A percentile compares a stretch with the other conserved stretches of the same genome.
phyloP scores from a whole-genome alignment of 2,329 filamentous ascomycete species.

The Pyrenochaeta sp. region DNA sequence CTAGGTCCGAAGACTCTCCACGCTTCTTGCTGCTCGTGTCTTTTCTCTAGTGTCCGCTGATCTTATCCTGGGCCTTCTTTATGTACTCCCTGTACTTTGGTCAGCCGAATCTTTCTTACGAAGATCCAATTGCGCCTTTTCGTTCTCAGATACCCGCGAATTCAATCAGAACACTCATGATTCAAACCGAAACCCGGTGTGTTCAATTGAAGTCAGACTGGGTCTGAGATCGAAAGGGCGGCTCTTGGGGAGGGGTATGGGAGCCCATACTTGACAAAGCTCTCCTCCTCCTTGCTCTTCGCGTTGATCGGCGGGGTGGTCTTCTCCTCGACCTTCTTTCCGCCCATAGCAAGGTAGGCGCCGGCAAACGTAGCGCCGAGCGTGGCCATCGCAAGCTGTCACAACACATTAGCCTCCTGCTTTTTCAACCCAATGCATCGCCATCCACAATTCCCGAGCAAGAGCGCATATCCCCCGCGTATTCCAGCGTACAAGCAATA shows the following conservation, averaged over 20 bases:
- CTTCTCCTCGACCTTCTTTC: slow-evolving; percentile 53
- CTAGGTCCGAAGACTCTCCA: no score
- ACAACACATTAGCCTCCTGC: slow-evolving; percentile 2
- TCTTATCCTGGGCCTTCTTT: slow-evolving; percentile 46
- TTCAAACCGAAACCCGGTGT: background rate
- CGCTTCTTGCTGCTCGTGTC: no score
- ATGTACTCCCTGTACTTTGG: slow-evolving; percentile 42
- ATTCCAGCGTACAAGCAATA: no score
- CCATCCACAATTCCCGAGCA: no score
- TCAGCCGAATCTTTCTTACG: slow-evolving; percentile 13
- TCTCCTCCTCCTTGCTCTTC: slow-evolving; percentile 71
- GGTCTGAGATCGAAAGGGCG: no score
- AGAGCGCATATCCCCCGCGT: no score
- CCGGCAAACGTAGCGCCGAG: slow-evolving; percentile 42
- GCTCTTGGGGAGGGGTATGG: background rate
- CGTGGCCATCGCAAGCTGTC: slow-evolving; percentile 67
- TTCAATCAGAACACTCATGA: no score
- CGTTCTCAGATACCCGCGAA: no score
- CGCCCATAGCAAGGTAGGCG: slow-evolving; percentile 46
- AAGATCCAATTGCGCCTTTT: no score
- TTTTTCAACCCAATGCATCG: no score
- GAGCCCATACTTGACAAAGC: slow-evolving; percentile 69
- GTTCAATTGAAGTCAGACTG: no score
- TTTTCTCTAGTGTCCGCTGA: slow-evolving; percentile 5
- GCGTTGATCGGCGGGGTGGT: slow-evolving; percentile 66